Evolutionary conservation across 225 moss, liverwort and hornwort species (phyloP).

Genomic region (Sphagnum contortum): DNA sequence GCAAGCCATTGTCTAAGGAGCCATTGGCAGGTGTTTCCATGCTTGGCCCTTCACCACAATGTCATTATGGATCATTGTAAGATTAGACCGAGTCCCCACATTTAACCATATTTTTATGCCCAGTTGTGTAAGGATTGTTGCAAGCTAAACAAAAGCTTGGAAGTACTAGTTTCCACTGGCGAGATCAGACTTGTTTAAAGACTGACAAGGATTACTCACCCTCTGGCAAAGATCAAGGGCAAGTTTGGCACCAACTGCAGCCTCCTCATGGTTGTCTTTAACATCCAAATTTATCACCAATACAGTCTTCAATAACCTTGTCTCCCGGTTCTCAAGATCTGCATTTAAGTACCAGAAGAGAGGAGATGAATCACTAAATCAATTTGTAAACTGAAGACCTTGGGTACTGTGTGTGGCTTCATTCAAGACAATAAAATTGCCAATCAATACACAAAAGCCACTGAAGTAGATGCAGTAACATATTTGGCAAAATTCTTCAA

Average conservation of each 20-base stretch:
- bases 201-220: slow-evolving; percentile 30
- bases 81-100: too few relatives aligned
- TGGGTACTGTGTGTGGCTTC: neutral
- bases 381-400: neutral
- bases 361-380: neutral
- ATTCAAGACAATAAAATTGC: neutral
- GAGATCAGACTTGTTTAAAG: too few relatives aligned
- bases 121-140: too few relatives aligned
- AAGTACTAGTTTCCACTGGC: too few relatives aligned
- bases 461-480: neutral
- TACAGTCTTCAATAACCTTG: slow-evolving; percentile 73
- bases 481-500: neutral
- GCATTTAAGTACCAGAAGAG: slow-evolving; percentile 15
- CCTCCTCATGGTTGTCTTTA: slow-evolving; percentile 97
- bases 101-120: too few relatives aligned
- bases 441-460: neutral
- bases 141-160: too few relatives aligned
- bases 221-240: slow-evolving; percentile 92
- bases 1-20: too few relatives aligned
- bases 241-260: slow-evolving; percentile 88
- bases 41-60: too few relatives aligned
- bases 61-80: too few relatives aligned
- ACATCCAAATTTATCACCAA: slow-evolving; percentile 93
- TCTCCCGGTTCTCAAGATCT: slow-evolving; percentile 91
- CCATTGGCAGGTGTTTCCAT: too few relatives aligned